Evolutionary conservation across 164 flowering plant species (phyloP), one percentile per base, ranked within the genome.

Genomic region (Magnolia changhungtana): DNA sequence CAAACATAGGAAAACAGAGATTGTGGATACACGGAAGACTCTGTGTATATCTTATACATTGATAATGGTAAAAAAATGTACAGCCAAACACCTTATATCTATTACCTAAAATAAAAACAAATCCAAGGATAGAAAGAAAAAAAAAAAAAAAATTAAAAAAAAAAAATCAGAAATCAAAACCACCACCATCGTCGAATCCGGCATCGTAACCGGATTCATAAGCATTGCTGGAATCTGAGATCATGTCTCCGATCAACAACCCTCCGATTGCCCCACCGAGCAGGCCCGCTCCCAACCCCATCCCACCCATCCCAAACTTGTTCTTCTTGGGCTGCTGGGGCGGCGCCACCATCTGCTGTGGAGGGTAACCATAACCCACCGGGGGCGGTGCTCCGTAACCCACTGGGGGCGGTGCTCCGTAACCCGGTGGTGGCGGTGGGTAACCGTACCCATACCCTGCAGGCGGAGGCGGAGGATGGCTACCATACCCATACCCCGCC

Each of bases 261-360:
- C 96, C 96, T 65, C 94, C 96, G 24, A 93, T 65, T 11, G 86
- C 88, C 18, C 97, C 97, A 27, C 94, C 98, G 10, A 86, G 69
- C 73, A 94, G 64, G 50, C 98, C 98, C 1, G 91, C 92, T 9
- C 97, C 96, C 77, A 91, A 67, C 10, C 92, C 98, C 85, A 90
- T 75, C 45, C 45, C 45, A 37, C 92, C 98, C 85, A 90, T 51
- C 37, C 97, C 97, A 14, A 88, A 75, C 71, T 85, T 85, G 69
- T 79, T 88, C 88, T 85, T 88, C 89, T 85, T 86, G 13, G 81
- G 82, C 74, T 83, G 87, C 74, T 80, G 82, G 73, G 71, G 85
- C 63, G 58, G 79, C 1, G 81, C 76, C 58, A 31, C 73, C 74
- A 11, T 50, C n/a, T 69, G 73, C 7, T 55, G 61, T 13, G 74